A percentile compares a stretch with the other conserved stretches of the same genome.
Evolutionary conservation across 331 rosid species (phyloP).

Genomic region (Malus hybrid): DNA sequence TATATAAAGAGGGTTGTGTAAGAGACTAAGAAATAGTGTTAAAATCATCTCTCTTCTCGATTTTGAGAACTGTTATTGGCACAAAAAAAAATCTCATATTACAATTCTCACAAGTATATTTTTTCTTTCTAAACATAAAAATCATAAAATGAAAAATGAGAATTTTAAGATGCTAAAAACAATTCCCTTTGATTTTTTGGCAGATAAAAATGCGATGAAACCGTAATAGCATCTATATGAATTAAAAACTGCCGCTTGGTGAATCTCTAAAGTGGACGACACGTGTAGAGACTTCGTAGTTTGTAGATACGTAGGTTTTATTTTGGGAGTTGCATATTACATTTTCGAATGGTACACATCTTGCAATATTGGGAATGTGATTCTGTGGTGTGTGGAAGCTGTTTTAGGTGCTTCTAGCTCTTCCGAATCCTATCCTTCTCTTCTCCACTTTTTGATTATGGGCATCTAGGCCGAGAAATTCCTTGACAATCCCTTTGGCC

Average conservation of each 20-base stretch:
- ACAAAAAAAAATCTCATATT: no score
- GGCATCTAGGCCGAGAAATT: background rate
- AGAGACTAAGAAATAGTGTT: no score
- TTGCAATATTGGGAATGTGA: no score
- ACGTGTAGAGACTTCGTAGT: no score
- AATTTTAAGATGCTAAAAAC: no score
- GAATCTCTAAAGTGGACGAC: background rate
- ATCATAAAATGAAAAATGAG: no score
- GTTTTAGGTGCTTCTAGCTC: background rate
- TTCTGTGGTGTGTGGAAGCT: background rate
- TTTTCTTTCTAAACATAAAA: no score
- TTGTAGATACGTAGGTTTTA: no score
- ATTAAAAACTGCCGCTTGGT: background rate
- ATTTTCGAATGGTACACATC: no score
- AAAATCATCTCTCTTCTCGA: background rate
- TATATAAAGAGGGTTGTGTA: no score
- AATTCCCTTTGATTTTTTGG: background rate
- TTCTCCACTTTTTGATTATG: background rate
- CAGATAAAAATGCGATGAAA: background rate
- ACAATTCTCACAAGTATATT: rapidly evolving
- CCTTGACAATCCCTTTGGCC: background rate
- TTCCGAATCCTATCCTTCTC: background rate
- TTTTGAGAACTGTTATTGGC: no score
- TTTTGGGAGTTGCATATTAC: no score
- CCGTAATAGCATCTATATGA: background rate